These are phyloP conservation scores for Coemansia biformis DNA, from an alignment of 192 early-diverging fungal species.

Conservation along the genomic window DNA sequence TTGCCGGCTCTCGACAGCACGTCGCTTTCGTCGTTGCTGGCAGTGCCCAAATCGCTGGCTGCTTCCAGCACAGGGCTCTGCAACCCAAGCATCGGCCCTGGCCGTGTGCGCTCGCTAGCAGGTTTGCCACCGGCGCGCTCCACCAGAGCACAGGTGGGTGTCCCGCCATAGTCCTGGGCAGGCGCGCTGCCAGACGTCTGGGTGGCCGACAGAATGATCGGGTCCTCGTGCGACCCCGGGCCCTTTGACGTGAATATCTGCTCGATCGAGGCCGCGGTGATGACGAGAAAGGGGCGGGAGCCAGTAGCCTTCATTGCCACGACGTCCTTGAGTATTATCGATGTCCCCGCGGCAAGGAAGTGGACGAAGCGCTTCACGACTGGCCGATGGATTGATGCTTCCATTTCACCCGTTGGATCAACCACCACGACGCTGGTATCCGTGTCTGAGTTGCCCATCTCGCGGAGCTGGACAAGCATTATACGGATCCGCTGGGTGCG, in stretches of 20 bases:
- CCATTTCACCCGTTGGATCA: constrained; percentile 46
- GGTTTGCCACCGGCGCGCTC: too few relatives aligned
- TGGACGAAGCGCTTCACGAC: constrained; percentile 23
- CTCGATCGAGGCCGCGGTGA: constrained; percentile 34
- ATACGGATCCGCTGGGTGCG: constrained; percentile 21
- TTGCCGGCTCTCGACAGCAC: too few relatives aligned
- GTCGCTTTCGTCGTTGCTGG: too few relatives aligned
- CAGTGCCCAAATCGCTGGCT: too few relatives aligned
- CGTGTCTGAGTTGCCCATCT: constrained; percentile 21
- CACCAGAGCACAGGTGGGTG: neutral
- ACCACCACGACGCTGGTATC: constrained; percentile 32
- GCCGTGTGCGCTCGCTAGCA: too few relatives aligned
- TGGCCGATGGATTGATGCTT: constrained; percentile 33
- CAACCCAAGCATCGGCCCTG: too few relatives aligned
- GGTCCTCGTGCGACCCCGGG: constrained; percentile 19
- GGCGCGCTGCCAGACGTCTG: constrained; percentile 5
- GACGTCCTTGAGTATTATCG: constrained; percentile 35
- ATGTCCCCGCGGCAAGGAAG: constrained; percentile 26
- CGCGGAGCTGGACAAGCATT: constrained; percentile 43
- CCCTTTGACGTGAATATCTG: constrained; percentile 35
- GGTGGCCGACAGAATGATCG: constrained; percentile 28
- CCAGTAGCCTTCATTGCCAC: constrained; percentile 29
- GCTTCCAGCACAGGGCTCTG: too few relatives aligned
- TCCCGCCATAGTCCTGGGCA: neutral
- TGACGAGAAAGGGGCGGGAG: constrained; percentile 28